phyloP scores from a whole-genome alignment of 2,329 filamentous ascomycete genomes.

The Fusarium sp. region DNA sequence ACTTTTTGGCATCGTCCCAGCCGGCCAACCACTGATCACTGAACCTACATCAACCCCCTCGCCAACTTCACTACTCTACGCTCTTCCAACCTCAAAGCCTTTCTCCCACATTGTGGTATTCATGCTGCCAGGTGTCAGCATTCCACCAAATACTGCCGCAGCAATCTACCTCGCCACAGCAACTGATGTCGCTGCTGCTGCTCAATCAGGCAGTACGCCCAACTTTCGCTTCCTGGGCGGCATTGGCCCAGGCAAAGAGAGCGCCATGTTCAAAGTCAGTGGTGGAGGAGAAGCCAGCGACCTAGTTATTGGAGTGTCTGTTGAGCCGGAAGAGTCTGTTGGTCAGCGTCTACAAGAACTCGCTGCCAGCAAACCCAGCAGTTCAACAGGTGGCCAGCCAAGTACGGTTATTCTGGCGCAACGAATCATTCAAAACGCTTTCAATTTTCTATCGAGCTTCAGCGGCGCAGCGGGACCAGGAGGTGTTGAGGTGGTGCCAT shows the following conservation, averaged over 20 bases:
- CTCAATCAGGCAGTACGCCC: conserved; percentile 58
- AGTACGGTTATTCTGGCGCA: conserved; percentile 87
- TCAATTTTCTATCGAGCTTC: conserved; percentile 95
- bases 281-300: conserved; percentile 56
- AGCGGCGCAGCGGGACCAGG: conserved; percentile 71
- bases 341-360: conserved; percentile 75
- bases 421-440: conserved; percentile 95
- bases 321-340: conserved; percentile 83
- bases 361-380: conserved; percentile 51
- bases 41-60: conserved; percentile 66
- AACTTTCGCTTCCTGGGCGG: conserved; percentile 89
- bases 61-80: conserved; percentile 69
- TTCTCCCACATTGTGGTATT: conserved; percentile 92
- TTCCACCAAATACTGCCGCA: conserved; percentile 83
- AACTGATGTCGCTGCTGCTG: conserved; percentile 55
- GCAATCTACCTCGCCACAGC: conserved; percentile 85
- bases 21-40: conserved; percentile 70
- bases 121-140: conserved; percentile 79
- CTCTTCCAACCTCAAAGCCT: conserved; percentile 60
- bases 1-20: conserved; percentile 71
- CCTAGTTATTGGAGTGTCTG: conserved; percentile 83
- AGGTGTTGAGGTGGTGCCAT: conserved; percentile 87
- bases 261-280: conserved; percentile 86
- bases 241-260: conserved; percentile 90
- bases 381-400: conserved; percentile 55